These are phyloP conservation scores for Zygotorulaspora sp. DNA, from an alignment of 805 yeast species.

Conservation along the genomic window DNA sequence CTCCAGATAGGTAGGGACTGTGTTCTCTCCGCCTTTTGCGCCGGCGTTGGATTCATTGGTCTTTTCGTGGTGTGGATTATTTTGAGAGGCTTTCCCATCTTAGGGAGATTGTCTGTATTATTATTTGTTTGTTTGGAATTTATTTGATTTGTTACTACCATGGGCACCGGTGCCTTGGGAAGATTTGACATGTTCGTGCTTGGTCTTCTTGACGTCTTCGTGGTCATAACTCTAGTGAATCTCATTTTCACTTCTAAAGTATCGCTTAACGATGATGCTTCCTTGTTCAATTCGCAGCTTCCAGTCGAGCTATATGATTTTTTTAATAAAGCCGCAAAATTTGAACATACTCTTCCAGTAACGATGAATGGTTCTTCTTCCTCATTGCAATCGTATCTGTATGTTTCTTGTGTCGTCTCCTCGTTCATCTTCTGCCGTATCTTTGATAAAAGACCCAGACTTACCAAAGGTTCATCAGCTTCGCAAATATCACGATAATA, in stretches of 20 bases:
- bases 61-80: conserved; percentile 20
- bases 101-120: no score
- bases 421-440: conserved; percentile 24
- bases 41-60: conserved; percentile 41
- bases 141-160: not conserved
- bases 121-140: not conserved
- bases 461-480: conserved; percentile 35
- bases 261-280: conserved; percentile 15
- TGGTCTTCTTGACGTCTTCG: conserved; percentile 10
- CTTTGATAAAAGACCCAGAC: conserved; percentile 33
- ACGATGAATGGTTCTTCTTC: conserved; percentile 26
- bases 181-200: conserved; percentile 5
- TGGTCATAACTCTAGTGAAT: conserved; percentile 27
- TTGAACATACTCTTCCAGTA: conserved; percentile 36
- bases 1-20: conserved; percentile 42
- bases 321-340: conserved; percentile 33
- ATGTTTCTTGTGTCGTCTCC: conserved; percentile 10
- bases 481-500: conserved; percentile 35
- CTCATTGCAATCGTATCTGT: conserved; percentile 19
- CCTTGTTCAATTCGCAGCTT: conserved; percentile 12
- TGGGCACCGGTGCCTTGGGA: conserved; percentile 8
- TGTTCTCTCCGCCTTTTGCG: conserved; percentile 45
- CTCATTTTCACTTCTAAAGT: conserved; percentile 35
- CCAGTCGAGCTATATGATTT: conserved; percentile 24
- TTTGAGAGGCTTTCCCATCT: no score